Conservation (phyloP, 495 filamentous ascomycete species). For the Aspergillus biplanus region DNA sequence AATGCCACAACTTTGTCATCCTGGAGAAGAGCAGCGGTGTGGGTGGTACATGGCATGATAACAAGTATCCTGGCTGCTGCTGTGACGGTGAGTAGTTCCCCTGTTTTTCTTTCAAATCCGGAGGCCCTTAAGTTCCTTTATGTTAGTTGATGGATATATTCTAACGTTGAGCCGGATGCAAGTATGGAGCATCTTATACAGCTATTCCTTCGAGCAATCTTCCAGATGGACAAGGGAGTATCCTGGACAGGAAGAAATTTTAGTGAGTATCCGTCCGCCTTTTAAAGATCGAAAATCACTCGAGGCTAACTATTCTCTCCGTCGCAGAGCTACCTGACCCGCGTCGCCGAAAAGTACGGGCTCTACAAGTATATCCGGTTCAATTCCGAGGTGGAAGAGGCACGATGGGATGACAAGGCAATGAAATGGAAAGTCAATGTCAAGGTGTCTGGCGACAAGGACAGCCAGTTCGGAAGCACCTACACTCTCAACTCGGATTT, state of each 20-base stretch:
- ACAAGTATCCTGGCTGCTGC: constrained; percentile 57
- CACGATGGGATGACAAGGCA: constrained; percentile 58
- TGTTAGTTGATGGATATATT: neutral
- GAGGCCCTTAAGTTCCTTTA: neutral
- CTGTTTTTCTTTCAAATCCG: neutral
- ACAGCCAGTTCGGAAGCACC: constrained; percentile 43
- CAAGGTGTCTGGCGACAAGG: constrained; percentile 47
- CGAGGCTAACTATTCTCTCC: neutral
- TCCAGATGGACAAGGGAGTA: constrained; percentile 66
- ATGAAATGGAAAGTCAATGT: constrained; percentile 59
- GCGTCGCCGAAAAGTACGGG: constrained; percentile 61
- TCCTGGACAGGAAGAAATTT: constrained; percentile 65
- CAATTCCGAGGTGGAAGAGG: constrained; percentile 53
- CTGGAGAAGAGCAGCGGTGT: constrained; percentile 56
- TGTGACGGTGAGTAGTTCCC: constrained; percentile 46
- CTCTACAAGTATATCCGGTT: constrained; percentile 61
- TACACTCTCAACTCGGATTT: constrained; percentile 59
- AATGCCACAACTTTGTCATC: constrained; percentile 59
- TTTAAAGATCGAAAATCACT: too few relatives aligned
- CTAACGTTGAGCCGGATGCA: constrained; percentile 7
- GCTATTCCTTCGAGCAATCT: constrained; percentile 69
- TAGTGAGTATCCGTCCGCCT: constrained; percentile 31
- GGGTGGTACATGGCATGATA: constrained; percentile 61
- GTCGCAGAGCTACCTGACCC: constrained; percentile 56
- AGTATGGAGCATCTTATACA: constrained; percentile 59